Conservation (phyloP, 2,329 filamentous ascomycete genomes). For the Fusarium foetens region DNA sequence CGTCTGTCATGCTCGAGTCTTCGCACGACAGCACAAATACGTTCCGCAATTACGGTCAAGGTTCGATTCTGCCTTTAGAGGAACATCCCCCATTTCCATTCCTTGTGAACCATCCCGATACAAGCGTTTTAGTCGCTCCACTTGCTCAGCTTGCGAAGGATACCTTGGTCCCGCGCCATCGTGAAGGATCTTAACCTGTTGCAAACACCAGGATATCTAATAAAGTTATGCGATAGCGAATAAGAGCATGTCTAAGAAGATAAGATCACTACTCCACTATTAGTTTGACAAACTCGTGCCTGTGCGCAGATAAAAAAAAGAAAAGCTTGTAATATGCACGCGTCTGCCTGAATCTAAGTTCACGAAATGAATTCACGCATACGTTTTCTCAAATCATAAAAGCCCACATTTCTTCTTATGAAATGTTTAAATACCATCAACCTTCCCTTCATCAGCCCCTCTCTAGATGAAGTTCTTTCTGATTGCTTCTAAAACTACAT, state of each 20-base stretch:
- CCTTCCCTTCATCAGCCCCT: no score
- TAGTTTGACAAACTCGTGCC: neutral
- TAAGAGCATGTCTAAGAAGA: no score
- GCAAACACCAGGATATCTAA: neutral
- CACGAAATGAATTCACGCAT: neutral
- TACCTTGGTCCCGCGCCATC: no score
- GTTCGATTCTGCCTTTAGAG: no score
- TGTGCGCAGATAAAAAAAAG: neutral
- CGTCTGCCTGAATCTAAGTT: neutral
- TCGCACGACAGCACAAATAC: neutral
- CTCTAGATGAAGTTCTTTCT: neutral
- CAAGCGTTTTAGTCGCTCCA: neutral
- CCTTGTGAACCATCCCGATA: no score
- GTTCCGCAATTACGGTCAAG: rapidly evolving
- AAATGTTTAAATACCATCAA: rapidly evolving
- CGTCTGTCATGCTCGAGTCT: no score
- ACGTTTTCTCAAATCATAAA: neutral
- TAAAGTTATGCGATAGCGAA: no score
- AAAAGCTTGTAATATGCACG: neutral
- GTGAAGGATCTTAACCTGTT: no score
- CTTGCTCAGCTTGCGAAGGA: no score
- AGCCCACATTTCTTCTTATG: neutral
- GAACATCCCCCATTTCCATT: no score
- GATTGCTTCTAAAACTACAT: neutral
- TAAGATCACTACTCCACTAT: neutral